These are phyloP conservation scores for Delphinella strobiligena DNA, from an alignment of 2,329 filamentous ascomycete genomes.

Conservation along the genomic window DNA sequence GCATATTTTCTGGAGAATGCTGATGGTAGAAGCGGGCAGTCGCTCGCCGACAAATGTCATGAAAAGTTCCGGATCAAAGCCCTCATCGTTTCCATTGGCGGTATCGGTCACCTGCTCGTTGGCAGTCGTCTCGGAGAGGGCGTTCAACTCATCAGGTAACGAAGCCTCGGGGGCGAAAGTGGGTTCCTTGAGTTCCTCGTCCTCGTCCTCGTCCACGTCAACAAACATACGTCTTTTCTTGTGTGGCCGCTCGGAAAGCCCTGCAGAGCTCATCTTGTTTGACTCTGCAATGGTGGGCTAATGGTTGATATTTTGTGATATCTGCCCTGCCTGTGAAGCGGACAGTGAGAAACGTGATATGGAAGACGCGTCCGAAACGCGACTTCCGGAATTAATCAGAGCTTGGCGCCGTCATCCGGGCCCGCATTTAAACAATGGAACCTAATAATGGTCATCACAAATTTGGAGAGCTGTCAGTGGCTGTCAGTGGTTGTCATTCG, in stretches of 20 bases:
- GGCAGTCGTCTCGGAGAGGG: slow-evolving; percentile 16
- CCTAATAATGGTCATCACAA: slow-evolving; percentile 7
- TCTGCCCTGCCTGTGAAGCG: too few relatives aligned
- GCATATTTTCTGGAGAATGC: slow-evolving; percentile 37
- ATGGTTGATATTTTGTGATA: too few relatives aligned
- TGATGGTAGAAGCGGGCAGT: slow-evolving; percentile 32
- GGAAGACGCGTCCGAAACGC: slow-evolving; percentile 12
- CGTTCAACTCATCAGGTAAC: slow-evolving; percentile 20
- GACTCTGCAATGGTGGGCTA: too few relatives aligned
- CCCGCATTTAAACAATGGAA: background rate
- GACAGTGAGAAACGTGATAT: too few relatives aligned
- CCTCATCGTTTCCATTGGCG: slow-evolving; percentile 14
- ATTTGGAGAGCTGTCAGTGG: too few relatives aligned
- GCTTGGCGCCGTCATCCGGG: slow-evolving; percentile 3
- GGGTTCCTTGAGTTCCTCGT: slow-evolving; percentile 8
- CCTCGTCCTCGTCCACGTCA: slow-evolving; percentile 30
- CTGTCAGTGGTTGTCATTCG: too few relatives aligned
- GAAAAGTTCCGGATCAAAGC: slow-evolving; percentile 45
- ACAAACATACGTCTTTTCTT: slow-evolving; percentile 55
- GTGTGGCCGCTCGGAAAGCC: slow-evolving; percentile 40
- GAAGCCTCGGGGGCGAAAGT: slow-evolving; percentile 19
- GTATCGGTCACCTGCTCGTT: slow-evolving; percentile 10
- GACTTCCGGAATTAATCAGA: slow-evolving; percentile 5
- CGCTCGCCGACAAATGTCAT: slow-evolving; percentile 45
- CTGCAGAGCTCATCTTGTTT: slow-evolving; percentile 25